These are phyloP conservation scores for Daldinia decipiens DNA, from an alignment of 495 filamentous ascomycete genomes.

Conservation along the genomic window DNA sequence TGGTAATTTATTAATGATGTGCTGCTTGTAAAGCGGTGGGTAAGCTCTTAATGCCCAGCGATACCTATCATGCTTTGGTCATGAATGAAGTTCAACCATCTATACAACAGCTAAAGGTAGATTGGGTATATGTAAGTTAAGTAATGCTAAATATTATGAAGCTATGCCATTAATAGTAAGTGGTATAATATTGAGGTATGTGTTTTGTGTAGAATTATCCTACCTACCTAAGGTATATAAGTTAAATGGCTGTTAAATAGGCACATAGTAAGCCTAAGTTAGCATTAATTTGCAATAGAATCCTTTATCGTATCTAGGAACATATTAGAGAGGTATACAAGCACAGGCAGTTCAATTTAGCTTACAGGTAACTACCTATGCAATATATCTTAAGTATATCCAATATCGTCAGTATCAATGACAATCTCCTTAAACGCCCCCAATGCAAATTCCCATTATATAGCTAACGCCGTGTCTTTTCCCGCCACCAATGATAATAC, in stretches of 20 bases:
- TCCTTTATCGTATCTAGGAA: not conserved
- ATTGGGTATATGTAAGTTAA: no score
- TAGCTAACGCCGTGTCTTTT: not conserved
- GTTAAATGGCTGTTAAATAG: not conserved
- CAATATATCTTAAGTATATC: constrained; percentile 9
- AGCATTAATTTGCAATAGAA: not conserved
- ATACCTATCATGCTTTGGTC: no score
- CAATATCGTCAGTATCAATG: constrained; percentile 6
- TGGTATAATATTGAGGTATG: no score
- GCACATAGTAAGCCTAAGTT: not conserved
- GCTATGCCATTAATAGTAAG: no score
- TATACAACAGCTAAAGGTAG: no score
- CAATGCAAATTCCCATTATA: constrained; percentile 40
- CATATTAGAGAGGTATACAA: not conserved
- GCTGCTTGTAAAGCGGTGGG: no score
- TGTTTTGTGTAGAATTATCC: not conserved
- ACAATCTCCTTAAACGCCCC: constrained; percentile 39
- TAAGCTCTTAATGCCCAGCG: no score
- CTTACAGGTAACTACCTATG: not conserved
- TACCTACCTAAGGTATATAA: no score
- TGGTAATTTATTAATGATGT: no score
- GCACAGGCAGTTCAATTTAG: not conserved
- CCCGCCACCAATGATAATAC: not conserved
- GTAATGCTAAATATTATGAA: no score
- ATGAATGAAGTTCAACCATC: no score